Evolutionary conservation across 176 grass and related monocot genomes (phyloP).

Genomic region (Neostapfia colusana): DNA sequence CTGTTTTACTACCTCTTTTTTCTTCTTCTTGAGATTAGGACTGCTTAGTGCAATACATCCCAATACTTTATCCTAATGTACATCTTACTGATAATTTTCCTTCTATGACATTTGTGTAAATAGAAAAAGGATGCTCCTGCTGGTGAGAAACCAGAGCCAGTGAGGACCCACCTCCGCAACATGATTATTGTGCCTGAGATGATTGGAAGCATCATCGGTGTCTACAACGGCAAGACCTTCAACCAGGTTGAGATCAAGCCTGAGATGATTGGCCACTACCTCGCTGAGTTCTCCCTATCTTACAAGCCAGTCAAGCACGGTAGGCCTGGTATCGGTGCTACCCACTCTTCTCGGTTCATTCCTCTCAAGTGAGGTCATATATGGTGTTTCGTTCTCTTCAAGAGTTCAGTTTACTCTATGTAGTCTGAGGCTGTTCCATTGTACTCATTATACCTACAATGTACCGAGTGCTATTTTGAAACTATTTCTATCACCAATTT

Average conservation of each 20-base stretch:
- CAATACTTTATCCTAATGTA: too few relatives aligned
- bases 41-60: too few relatives aligned
- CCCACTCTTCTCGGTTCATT: constrained; percentile 79
- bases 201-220: constrained; percentile 60
- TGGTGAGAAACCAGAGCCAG: constrained; percentile 67
- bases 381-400: background rate
- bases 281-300: constrained; percentile 68
- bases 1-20: too few relatives aligned
- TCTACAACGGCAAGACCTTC: constrained; percentile 73
- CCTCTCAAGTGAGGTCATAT: constrained; percentile 58
- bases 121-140: constrained; percentile 68
- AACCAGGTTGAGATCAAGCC: constrained; percentile 78
- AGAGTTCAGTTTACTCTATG: background rate
- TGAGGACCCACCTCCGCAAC: constrained; percentile 76
- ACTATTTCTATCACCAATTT: background rate
- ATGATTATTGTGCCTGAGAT: constrained; percentile 84
- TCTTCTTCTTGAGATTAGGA: too few relatives aligned
- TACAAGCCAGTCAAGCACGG: constrained; percentile 92
- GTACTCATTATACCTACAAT: background rate
- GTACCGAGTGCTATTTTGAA: constrained; percentile 17
- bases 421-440: constrained; percentile 17
- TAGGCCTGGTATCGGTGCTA: constrained; percentile 78
- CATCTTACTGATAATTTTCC: background rate
- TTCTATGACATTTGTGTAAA: background rate
- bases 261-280: constrained; percentile 84